These are phyloP conservation scores for Penicillium daleae DNA, from an alignment of 495 filamentous ascomycete species.

Conservation along the genomic window DNA sequence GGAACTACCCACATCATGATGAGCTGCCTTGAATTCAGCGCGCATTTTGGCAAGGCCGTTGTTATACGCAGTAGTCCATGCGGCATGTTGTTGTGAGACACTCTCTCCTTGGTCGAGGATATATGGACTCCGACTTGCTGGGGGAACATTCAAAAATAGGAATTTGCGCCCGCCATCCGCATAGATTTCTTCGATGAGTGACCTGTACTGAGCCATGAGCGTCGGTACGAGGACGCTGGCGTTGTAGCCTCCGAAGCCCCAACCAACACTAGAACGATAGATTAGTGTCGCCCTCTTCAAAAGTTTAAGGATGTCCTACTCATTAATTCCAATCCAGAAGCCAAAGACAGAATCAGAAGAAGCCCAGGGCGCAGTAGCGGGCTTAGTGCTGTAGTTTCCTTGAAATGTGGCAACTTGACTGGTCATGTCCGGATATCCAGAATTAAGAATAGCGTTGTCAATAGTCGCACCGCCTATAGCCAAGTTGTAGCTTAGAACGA, in stretches of 20 bases:
- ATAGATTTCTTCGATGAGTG: constrained; percentile 61
- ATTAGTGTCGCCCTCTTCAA: background rate
- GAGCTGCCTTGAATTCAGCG: constrained; percentile 23
- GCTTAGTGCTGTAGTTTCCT: constrained; percentile 30
- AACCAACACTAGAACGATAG: constrained; percentile 54
- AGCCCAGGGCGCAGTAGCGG: constrained; percentile 60
- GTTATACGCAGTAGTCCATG: constrained; percentile 41
- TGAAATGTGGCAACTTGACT: constrained; percentile 38
- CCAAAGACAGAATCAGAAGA: constrained; percentile 64
- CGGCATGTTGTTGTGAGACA: constrained; percentile 28
- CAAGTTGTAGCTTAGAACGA: constrained; percentile 58
- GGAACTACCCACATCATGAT: constrained; percentile 30
- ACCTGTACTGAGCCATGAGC: constrained; percentile 63
- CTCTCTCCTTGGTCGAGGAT: constrained; percentile 39
- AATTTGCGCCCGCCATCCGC: constrained; percentile 71
- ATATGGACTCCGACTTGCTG: constrained; percentile 66
- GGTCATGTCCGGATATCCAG: constrained; percentile 31
- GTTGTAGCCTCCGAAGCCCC: constrained; percentile 57
- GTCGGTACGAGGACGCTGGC: constrained; percentile 47
- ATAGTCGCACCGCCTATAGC: constrained; percentile 62
- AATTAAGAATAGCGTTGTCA: constrained; percentile 49
- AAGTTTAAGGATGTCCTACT: constrained; percentile 39
- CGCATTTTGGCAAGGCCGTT: constrained; percentile 33
- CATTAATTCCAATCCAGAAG: constrained; percentile 81
- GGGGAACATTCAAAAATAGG: constrained; percentile 74